Percentiles rank a stretch among this genome's conserved stretches.
These are phyloP conservation scores for Pythium utonaiense DNA, from an alignment of 352 stramenopile species.

Conservation along the genomic window DNA sequence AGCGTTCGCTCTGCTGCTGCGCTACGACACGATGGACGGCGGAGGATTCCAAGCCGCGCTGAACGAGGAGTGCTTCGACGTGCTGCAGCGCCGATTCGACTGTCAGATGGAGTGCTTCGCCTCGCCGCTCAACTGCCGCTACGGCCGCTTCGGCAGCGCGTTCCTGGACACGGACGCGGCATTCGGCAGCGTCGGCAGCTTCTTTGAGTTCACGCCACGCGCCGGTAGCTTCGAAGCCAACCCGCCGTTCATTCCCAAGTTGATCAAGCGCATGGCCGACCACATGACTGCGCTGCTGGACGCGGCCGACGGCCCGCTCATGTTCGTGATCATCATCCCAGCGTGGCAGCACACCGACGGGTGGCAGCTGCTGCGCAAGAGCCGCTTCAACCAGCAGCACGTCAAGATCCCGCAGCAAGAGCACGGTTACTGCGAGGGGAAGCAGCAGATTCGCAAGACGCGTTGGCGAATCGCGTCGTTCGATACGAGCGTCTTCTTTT, in stretches of 20 bases:
- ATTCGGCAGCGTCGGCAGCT: slow-evolving; percentile 92
- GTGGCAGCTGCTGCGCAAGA: slow-evolving; percentile 77
- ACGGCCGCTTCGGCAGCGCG: slow-evolving; percentile 87
- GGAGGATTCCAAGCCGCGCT: slow-evolving; percentile 91
- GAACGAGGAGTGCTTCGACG: slow-evolving; percentile 91
- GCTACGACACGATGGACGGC: slow-evolving; percentile 93
- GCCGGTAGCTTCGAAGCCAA: slow-evolving; percentile 92
- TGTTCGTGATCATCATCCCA: slow-evolving; percentile 92
- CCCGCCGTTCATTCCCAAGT: slow-evolving; percentile 91
- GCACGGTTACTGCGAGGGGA: slow-evolving; percentile 90
- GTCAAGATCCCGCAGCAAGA: slow-evolving; percentile 79
- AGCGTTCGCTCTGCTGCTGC: slow-evolving; percentile 87
- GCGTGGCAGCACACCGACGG: slow-evolving; percentile 84
- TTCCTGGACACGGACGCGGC: slow-evolving; percentile 84
- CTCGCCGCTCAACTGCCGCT: slow-evolving; percentile 92
- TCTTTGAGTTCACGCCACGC: slow-evolving; percentile 91
- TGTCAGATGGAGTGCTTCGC: slow-evolving; percentile 94
- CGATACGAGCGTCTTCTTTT: slow-evolving; percentile 95
- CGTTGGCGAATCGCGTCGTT: slow-evolving; percentile 91
- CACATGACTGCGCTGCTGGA: slow-evolving; percentile 85
- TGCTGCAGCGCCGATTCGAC: slow-evolving; percentile 88
- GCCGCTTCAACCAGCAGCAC: slow-evolving; percentile 70
- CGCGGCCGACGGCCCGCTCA: slow-evolving; percentile 55
- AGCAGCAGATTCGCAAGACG: slow-evolving; percentile 87
- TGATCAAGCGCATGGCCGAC: slow-evolving; percentile 89